Base-by-base conservation (phyloP, 169 alveolate species). In the Prorocentrum cordatum region DNA sequence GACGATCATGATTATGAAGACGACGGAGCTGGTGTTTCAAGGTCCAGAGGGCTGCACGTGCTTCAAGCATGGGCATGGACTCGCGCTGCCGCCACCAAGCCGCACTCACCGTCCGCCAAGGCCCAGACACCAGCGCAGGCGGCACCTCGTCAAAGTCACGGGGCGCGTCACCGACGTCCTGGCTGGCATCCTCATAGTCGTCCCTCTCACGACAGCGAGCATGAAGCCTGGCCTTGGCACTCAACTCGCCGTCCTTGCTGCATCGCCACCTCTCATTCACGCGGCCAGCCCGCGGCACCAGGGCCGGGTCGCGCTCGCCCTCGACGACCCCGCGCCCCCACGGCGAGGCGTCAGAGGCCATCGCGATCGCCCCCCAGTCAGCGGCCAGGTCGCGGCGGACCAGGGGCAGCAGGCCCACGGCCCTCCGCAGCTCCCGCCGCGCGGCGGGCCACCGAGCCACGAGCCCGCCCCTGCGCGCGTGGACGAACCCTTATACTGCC, bases 311-410 rank as follows among this genome's bases (percentile, higher is more conserved):
- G 14, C 22, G 29, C 2, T 16, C 18, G 29, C 24, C 5, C 22
- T 7, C 50, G 2, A 68, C 54, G 7, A 72, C 84, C 32, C 84
- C 84, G 18, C 84, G 45, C 33, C 84, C 84, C 84, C 84, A 72
- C 35, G 20, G 27, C 1, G 70, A 72, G 22, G 84, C 84, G 50
- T 72, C 84, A 2, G 84, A 47, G n/a, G 84, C 84, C 14, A n/a
- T 32, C 9, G 50, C 84, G 18, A 24, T 22, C 3, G 14, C 24
- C 2, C 32, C 6, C 84, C 84, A 72, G 14, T 5, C 9, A 24
- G 68, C 50, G 1, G 54, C 10, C 4, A 72, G 50, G 35, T 72
- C 62, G 18, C 84, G 84, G 24, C 31, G 31, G 1, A 45, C 50
- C 3, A 72, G 70, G 6, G 84, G 84, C 24, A 72, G 84, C 10